phyloP scores from a whole-genome alignment of 164 flowering plant species.

The Magnolia kwangsiensis region DNA sequence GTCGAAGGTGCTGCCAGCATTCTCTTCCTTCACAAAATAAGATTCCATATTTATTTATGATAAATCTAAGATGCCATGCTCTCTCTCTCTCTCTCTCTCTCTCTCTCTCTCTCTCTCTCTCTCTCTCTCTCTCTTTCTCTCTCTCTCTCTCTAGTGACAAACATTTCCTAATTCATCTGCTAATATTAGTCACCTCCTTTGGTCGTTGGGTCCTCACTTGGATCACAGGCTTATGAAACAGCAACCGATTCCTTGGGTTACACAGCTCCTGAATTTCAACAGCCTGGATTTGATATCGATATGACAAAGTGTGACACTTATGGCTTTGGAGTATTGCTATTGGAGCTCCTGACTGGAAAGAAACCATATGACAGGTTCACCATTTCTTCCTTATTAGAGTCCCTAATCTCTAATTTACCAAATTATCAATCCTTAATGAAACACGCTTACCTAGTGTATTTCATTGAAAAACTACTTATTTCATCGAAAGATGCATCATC shows the following conservation, averaged over 20 bases:
- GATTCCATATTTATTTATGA: background rate
- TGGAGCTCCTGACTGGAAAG: slow-evolving; percentile 78
- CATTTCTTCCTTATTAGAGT: too few species aligned
- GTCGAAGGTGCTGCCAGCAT: slow-evolving; percentile 28
- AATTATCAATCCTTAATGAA: too few species aligned
- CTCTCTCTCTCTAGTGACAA: background rate
- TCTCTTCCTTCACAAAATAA: background rate
- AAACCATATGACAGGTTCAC: slow-evolving; percentile 5
- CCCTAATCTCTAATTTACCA: too few species aligned
- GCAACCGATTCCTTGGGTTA: slow-evolving; percentile 31
- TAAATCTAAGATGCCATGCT: background rate
- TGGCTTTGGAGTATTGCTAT: slow-evolving; percentile 84
- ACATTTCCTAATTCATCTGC: background rate
- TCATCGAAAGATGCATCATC: too few species aligned
- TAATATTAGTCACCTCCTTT: too few species aligned
- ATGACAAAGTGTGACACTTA: slow-evolving; percentile 66
- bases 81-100: background rate
- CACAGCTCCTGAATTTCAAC: slow-evolving; percentile 69
- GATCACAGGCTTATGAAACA: too few species aligned
- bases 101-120: background rate
- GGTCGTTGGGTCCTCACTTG: too few species aligned
- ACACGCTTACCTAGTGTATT: too few species aligned
- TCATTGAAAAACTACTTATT: too few species aligned
- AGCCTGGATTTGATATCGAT: slow-evolving; percentile 38
- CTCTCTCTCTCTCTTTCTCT: background rate